Conservation (phyloP, 1,284 basidiomycete species). For the Moesziomyces parantarcticus region DNA sequence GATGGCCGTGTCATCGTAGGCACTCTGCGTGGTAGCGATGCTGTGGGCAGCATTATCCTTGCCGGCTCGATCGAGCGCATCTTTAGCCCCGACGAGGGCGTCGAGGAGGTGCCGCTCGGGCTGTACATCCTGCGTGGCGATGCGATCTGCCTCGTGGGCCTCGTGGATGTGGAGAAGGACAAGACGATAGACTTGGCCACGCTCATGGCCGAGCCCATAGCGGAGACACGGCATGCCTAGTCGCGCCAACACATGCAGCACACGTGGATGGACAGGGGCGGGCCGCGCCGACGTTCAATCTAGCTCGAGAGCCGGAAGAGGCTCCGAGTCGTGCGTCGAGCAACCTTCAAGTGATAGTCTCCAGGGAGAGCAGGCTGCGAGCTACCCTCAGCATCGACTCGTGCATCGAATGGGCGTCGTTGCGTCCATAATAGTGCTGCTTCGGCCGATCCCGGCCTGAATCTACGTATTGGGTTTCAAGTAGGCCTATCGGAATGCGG, state of each 20-base stretch:
- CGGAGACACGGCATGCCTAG: constrained; percentile 63
- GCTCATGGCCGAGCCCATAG: constrained; percentile 87
- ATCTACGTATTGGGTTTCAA: no score
- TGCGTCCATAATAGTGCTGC: no score
- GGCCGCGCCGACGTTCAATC: no score
- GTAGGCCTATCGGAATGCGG: no score
- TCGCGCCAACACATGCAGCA: neutral
- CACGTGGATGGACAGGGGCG: no score
- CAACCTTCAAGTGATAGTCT: no score
- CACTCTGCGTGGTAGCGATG: constrained; percentile 58
- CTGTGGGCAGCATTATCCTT: constrained; percentile 60
- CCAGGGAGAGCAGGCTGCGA: no score
- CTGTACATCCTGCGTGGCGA: constrained; percentile 97
- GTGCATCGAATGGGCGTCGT: no score
- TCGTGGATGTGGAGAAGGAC: constrained; percentile 87
- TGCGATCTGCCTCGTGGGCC: constrained; percentile 91
- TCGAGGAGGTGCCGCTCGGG: constrained; percentile 94
- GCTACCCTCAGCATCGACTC: no score
- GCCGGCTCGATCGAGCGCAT: constrained; percentile 61
- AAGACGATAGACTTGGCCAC: constrained; percentile 79
- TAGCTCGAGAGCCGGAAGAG: no score
- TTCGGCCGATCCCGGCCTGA: no score
- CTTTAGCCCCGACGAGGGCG: constrained; percentile 77
- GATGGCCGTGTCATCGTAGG: constrained; percentile 82
- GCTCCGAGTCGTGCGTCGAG: no score